Evolutionary conservation across 495 filamentous ascomycete species (phyloP).

Genomic region (Sporormia fimetaria): DNA sequence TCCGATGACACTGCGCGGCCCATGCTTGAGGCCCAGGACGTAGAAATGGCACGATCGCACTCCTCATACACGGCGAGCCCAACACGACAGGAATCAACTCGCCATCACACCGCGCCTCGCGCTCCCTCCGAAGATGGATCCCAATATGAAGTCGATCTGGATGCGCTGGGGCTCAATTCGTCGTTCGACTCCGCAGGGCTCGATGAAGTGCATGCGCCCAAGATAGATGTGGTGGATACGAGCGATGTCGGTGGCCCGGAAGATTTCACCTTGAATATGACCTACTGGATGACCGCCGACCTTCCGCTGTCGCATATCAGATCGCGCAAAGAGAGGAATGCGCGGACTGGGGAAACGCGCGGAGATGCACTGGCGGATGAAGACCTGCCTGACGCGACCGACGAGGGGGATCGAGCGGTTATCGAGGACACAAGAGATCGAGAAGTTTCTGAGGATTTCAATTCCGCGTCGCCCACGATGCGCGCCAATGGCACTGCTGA

Average conservation of each 20-base stretch:
- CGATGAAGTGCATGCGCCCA: slow-evolving; percentile 4
- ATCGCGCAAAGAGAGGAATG: slow-evolving; percentile 15
- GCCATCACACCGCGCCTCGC: slow-evolving; percentile 11
- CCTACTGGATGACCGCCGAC: slow-evolving; percentile 27
- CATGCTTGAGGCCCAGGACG: no score
- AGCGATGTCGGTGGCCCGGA: slow-evolving; percentile 33
- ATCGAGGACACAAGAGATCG: slow-evolving; percentile 1
- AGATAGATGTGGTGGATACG: slow-evolving; percentile 17
- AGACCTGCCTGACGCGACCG: slow-evolving; percentile 3
- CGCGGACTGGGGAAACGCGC: slow-evolving; percentile 3
- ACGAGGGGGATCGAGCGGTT: slow-evolving; percentile 9
- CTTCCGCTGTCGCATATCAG: slow-evolving; percentile 11
- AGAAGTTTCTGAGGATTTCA: not conserved
- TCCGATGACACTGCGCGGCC: no score
- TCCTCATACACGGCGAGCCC: slow-evolving; percentile 17
- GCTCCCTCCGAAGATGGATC: slow-evolving; percentile 12
- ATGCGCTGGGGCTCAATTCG: slow-evolving; percentile 18
- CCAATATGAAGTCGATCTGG: slow-evolving; percentile 21
- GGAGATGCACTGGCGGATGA: not conserved
- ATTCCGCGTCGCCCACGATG: slow-evolving; percentile 15
- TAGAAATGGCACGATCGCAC: slow-evolving; percentile 21
- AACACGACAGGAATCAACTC: slow-evolving; percentile 13
- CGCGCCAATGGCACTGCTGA: slow-evolving; percentile 12
- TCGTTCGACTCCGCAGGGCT: slow-evolving; percentile 18
- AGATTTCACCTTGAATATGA: slow-evolving; percentile 34